These are phyloP conservation scores for Plasmodium gonderi DNA, from an alignment of 169 alveolate species.

Conservation along the genomic window DNA sequence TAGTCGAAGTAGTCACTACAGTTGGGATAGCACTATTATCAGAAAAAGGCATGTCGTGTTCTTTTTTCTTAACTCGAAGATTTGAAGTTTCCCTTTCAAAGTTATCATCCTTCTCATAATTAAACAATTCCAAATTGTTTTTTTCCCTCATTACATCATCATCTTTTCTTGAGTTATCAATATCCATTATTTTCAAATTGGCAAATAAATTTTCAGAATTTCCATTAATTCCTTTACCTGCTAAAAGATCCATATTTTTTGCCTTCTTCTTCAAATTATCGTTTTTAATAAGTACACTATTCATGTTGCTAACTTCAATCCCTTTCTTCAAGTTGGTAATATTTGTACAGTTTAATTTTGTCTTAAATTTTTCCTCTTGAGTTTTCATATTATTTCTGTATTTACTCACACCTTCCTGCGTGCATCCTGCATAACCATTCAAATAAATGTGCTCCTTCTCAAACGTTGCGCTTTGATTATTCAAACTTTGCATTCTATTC, in stretches of 20 bases:
- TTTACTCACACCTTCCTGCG: background rate
- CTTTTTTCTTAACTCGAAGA: background rate
- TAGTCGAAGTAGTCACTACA: background rate
- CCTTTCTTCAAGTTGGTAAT: background rate
- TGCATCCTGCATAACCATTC: background rate
- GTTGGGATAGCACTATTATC: background rate
- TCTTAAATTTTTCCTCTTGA: background rate
- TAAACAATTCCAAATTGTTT: background rate
- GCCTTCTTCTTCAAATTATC: background rate
- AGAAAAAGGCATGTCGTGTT: background rate
- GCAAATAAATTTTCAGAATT: background rate
- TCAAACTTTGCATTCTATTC: background rate
- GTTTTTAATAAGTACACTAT: background rate
- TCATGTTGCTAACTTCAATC: background rate
- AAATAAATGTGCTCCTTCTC: background rate
- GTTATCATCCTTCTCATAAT: background rate
- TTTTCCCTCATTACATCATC: background rate
- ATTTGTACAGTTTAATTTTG: background rate
- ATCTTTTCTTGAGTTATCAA: background rate
- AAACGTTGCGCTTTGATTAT: background rate
- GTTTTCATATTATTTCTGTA: background rate
- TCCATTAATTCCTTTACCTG: background rate
- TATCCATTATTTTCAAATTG: background rate
- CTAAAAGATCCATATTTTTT: background rate
- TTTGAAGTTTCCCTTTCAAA: background rate